phyloP scores from a whole-genome alignment of 345 rosid species.

The Arabidopsis suecica region DNA sequence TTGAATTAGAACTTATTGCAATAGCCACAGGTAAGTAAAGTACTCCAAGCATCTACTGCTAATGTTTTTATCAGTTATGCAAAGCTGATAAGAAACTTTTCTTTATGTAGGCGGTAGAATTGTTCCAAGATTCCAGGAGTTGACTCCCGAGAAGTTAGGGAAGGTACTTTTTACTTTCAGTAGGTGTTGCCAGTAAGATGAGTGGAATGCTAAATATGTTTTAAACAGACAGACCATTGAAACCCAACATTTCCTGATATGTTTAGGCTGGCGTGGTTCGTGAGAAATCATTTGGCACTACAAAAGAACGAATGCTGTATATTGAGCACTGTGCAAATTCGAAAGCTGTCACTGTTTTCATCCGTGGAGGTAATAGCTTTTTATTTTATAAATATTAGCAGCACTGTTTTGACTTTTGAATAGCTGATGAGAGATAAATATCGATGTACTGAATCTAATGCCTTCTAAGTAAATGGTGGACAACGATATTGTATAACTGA shows the following conservation, averaged over 20 bases:
- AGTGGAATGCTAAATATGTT: background rate
- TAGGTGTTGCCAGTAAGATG: constrained; percentile 8
- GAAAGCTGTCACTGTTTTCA: constrained; percentile 74
- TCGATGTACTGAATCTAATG: background rate
- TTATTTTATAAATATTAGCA: background rate
- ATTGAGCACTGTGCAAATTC: constrained; percentile 73
- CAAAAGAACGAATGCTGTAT: constrained; percentile 65
- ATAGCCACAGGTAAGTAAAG: constrained; percentile 82
- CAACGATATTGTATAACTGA: constrained; percentile 2
- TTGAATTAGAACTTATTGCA: constrained; percentile 96
- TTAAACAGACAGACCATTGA: background rate
- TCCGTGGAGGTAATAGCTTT: constrained; percentile 78
- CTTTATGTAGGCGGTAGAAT: constrained; percentile 80
- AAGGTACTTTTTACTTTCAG: constrained; percentile 56
- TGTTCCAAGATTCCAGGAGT: constrained; percentile 97
- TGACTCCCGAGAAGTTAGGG: constrained; percentile 92
- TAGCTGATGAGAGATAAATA: background rate
- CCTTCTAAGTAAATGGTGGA: constrained; percentile 7
- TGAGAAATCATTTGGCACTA: constrained; percentile 66
- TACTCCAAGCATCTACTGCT: background rate
- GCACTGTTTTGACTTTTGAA: background rate
- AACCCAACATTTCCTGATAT: background rate
- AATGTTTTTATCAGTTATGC: background rate
- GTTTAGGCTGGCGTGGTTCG: constrained; percentile 74
- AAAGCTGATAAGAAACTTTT: background rate